These are phyloP conservation scores for Aplosporella prunicola DNA, from an alignment of 2,329 filamentous ascomycete species.

Conservation along the genomic window DNA sequence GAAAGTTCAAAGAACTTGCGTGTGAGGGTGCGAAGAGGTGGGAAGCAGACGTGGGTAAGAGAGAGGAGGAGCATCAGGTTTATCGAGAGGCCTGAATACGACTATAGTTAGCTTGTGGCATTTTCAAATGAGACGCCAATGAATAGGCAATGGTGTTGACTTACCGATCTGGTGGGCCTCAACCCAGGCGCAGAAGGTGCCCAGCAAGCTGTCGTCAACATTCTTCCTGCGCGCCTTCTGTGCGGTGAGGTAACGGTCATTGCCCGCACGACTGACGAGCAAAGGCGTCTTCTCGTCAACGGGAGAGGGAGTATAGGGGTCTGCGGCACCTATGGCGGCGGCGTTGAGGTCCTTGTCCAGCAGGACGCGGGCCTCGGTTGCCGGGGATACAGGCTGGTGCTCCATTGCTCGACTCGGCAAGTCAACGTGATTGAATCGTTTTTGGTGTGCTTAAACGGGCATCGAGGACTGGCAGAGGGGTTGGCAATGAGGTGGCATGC, in stretches of 20 bases:
- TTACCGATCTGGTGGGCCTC: constrained; percentile 73
- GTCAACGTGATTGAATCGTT: too few relatives aligned
- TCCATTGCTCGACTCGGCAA: too few relatives aligned
- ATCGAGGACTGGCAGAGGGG: constrained; percentile 1
- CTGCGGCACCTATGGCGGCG: too few relatives aligned
- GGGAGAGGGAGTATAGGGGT: not conserved
- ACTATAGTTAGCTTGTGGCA: not conserved
- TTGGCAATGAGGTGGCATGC: constrained; percentile 4
- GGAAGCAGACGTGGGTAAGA: constrained; percentile 73
- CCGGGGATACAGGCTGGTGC: constrained; percentile 5
- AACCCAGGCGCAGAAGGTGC: constrained; percentile 57
- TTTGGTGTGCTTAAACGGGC: too few relatives aligned
- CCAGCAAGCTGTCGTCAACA: constrained; percentile 53
- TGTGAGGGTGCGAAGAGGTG: constrained; percentile 68
- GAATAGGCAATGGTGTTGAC: too few relatives aligned
- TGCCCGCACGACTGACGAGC: constrained; percentile 4
- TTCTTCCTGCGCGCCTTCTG: constrained; percentile 45
- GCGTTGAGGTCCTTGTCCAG: constrained; percentile 6
- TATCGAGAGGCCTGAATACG: constrained; percentile 62
- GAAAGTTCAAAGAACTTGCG: constrained; percentile 80
- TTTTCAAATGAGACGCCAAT: too few relatives aligned
- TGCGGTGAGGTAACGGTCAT: constrained; percentile 34
- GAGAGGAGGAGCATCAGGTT: constrained; percentile 77
- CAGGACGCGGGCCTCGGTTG: constrained; percentile 8
- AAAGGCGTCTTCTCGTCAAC: constrained; percentile 2